These are phyloP conservation scores for Panellus pusillus DNA, from an alignment of 768 basidiomycete genomes.

Conservation along the genomic window DNA sequence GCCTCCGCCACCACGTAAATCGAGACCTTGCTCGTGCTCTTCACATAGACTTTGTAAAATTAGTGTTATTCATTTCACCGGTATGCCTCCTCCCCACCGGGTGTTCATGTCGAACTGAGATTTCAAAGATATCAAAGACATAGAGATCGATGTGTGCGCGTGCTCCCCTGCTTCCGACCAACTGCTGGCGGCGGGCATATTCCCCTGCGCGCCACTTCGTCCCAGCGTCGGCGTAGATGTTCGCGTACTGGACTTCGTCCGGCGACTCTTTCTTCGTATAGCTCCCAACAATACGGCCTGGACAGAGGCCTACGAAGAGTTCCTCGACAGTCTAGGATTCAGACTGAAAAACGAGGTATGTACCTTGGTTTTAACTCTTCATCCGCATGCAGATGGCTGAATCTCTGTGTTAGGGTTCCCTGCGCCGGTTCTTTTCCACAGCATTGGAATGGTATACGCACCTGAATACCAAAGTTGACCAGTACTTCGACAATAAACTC, in stretches of 20 bases:
- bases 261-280: constrained; percentile 16
- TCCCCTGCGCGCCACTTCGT: constrained; percentile 27
- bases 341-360: not conserved
- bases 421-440: not conserved
- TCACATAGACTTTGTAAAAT: not conserved
- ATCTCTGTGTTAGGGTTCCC: not conserved
- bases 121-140: not conserved
- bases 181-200: constrained; percentile 24
- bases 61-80: not conserved
- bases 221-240: constrained; percentile 29
- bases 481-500: not conserved
- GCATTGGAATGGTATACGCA: not conserved
- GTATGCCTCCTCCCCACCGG: not conserved
- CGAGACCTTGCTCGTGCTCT: no score
- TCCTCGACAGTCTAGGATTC: not conserved
- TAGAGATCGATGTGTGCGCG: not conserved
- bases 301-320: constrained; percentile 17
- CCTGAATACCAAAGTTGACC: not conserved
- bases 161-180: constrained; percentile 14
- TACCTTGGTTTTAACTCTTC: not conserved
- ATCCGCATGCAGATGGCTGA: no score
- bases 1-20: not conserved
- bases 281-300: constrained; percentile 24
- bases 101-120: no score
- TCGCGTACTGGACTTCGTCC: constrained; percentile 22